Base-by-base conservation (phyloP, 768 basidiomycete species). In the Rossbeevera mucosa region DNA sequence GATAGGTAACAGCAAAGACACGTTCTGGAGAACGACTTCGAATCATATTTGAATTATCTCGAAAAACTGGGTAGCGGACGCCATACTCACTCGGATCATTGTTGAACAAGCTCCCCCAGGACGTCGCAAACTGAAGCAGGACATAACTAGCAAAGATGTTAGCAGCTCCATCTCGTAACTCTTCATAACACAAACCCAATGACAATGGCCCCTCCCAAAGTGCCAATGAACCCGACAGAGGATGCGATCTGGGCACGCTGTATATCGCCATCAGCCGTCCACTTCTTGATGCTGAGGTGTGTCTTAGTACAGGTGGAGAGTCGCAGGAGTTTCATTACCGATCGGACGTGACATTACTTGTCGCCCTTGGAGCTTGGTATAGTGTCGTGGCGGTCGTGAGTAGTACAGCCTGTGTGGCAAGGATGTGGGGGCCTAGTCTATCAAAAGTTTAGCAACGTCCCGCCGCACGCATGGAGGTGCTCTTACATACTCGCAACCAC, bases 41-140 rank as follows among this genome's bases (percentile, higher is more conserved):
- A n/a, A 47, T 7, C 30, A 14, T 26, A 22, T 24, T 20, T 29
- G 7, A 26, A 30, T 36, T n/a, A n/a, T 21, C 21, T 8, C 3
- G 25, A 18, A 28, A 11, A 28, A 11, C 7, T 28, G 26, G 14
- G 24, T 13, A n/a, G 14, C 20, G 0, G 3, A 36, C 16, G 13
- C 3, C 42, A 38, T 22, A 65, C 70, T 45, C 53, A 72, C 69
- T 53, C 1, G 71, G 69, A 60, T 85, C 83, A 42, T 74, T 72
- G 58, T 83, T 85, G 72, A 86, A 86, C 16, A 87, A 57, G 48
- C 73, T 68, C 9, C 75, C 85, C 80, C 80, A 85, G 6, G 71
- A 67, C 33, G 73, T 57, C 11, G 78, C 65, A 64, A 74, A 80
- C 24, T 71, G 62, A 49, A 78, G 56, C 52, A 80, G 75, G 52